These are phyloP conservation scores for Scenedesmus sp. DNA, from an alignment of 163 green algal species.

Conservation along the genomic window DNA sequence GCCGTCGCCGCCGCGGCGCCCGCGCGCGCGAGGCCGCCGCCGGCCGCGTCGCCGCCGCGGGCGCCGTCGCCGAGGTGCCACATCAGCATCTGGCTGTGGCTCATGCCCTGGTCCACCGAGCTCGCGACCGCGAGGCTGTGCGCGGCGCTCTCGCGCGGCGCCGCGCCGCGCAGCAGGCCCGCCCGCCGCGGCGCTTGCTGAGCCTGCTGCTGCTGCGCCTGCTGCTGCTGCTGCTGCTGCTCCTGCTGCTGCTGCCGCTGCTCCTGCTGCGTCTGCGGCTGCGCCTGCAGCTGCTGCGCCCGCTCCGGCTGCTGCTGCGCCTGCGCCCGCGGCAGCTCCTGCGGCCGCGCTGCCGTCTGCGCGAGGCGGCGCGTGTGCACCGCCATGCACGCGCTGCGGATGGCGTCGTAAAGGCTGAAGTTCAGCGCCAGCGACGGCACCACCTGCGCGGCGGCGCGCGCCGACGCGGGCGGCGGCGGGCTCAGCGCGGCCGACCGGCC, in stretches of 20 bases:
- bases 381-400: conserved; percentile 25
- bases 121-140: conserved; percentile 32
- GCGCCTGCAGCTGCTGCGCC: background rate
- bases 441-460: no score
- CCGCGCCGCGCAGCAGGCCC: background rate
- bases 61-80: conserved; percentile 30
- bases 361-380: conserved; percentile 1
- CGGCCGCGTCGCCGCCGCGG: background rate
- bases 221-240: conserved; percentile 5
- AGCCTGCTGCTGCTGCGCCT: conserved; percentile 2
- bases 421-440: conserved; percentile 76
- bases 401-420: conserved; percentile 74
- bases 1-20: conserved; percentile 3
- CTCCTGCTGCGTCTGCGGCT: background rate
- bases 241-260: conserved; percentile 27
- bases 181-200: background rate
- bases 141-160: background rate
- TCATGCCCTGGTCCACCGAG: conserved; percentile 34
- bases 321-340: conserved; percentile 17
- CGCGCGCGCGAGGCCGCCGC: background rate
- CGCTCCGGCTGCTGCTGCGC: background rate
- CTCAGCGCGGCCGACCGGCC: background rate
- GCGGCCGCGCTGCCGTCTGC: no score
- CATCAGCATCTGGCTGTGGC: conserved; percentile 16
- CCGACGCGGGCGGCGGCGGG: no score